These are phyloP conservation scores for Nicotiana otophora DNA, from an alignment of 257 asterid species.

Conservation along the genomic window DNA sequence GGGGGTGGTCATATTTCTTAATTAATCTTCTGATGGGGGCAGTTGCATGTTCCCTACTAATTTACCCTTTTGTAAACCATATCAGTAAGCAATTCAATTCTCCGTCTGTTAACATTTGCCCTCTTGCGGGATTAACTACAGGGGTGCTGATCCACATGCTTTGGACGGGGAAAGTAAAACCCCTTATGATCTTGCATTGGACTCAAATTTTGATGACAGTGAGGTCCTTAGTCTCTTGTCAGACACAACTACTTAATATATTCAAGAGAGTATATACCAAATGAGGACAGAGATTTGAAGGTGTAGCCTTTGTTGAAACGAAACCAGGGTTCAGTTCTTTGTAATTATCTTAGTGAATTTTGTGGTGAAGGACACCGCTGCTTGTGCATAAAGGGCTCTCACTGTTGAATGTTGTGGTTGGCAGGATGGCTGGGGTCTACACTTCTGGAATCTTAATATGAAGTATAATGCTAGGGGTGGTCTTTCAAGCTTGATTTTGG, in stretches of 20 bases:
- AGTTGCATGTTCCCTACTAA: background rate
- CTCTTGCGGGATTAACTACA: constrained; percentile 23
- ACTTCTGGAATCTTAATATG: background rate
- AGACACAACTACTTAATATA: constrained; percentile 35
- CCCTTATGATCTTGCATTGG: constrained; percentile 51
- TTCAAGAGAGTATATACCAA: background rate
- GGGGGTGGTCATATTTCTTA: background rate
- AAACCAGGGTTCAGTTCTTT: constrained; percentile 24
- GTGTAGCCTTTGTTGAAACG: constrained; percentile 13
- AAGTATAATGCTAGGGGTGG: background rate
- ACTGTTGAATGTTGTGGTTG: background rate
- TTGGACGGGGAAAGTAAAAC: constrained; percentile 59
- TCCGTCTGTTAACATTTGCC: background rate
- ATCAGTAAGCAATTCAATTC: background rate
- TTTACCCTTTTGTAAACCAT: background rate
- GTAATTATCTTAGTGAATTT: constrained; percentile 39
- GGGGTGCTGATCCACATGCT: constrained; percentile 88
- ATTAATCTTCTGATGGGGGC: background rate
- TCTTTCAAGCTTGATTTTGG: constrained; percentile 4
- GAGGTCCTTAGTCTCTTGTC: constrained; percentile 68
- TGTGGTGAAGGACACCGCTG: constrained; percentile 10
- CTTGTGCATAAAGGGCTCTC: constrained; percentile 12
- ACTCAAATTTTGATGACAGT: constrained; percentile 52
- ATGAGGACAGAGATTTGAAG: constrained; percentile 1
- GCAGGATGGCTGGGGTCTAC: background rate